These are phyloP conservation scores for Agrocybe praecox DNA, from an alignment of 768 basidiomycete genomes.

Conservation along the genomic window DNA sequence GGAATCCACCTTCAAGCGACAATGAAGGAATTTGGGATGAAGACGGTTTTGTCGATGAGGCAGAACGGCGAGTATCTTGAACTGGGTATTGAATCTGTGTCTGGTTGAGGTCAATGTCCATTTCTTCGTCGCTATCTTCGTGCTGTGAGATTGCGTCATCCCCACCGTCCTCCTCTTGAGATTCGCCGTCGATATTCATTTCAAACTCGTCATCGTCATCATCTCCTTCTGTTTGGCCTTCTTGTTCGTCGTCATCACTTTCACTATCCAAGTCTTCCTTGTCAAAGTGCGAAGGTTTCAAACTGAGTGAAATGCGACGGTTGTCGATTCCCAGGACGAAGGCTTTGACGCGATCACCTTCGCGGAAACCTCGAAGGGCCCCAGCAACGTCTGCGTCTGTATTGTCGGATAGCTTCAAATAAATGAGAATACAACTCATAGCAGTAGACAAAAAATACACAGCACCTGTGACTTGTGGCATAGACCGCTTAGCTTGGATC, in stretches of 20 bases:
- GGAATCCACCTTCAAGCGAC: slow-evolving; percentile 63
- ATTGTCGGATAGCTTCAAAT: slow-evolving; percentile 83
- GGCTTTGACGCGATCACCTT: slow-evolving; percentile 86
- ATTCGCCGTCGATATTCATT: not conserved
- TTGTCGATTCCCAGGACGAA: slow-evolving; percentile 72
- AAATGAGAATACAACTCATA: not conserved
- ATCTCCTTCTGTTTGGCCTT: slow-evolving; percentile 23
- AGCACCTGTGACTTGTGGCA: slow-evolving; percentile 93
- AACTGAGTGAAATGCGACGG: slow-evolving; percentile 79
- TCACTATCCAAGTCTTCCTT: slow-evolving; percentile 58
- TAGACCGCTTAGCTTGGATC: slow-evolving; percentile 81
- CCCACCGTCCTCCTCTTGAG: slow-evolving; percentile 22
- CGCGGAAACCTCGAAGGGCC: slow-evolving; percentile 81
- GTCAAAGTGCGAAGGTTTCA: slow-evolving; percentile 88
- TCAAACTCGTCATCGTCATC: slow-evolving; percentile 15
- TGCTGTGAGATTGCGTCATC: slow-evolving; percentile 16
- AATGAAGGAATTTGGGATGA: slow-evolving; percentile 39
- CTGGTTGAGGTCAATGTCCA: slow-evolving; percentile 48
- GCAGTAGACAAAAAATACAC: not conserved
- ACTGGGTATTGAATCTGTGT: slow-evolving; percentile 24
- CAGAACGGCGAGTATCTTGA: slow-evolving; percentile 10
- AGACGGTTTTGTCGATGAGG: slow-evolving; percentile 9
- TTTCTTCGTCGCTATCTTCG: slow-evolving; percentile 33
- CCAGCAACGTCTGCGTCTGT: slow-evolving; percentile 75
- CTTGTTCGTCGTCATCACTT: slow-evolving; percentile 23